Evolutionary conservation across 768 basidiomycete species (phyloP).

Genomic region (Paxillus rubicundulus): DNA sequence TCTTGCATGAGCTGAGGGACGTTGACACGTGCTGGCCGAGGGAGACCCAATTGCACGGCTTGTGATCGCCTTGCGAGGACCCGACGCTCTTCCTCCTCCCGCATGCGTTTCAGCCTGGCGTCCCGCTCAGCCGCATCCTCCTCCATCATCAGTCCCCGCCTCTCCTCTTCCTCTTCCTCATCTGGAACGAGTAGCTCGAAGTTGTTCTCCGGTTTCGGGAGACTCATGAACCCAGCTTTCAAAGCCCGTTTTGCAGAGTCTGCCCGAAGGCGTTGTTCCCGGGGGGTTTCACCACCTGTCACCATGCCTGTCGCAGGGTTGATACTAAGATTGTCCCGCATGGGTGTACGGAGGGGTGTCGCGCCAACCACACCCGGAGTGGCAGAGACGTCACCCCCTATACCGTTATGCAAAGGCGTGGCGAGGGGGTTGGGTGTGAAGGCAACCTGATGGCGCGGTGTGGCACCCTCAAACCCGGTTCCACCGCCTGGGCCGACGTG

Average conservation of each 20-base stretch:
- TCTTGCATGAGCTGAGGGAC: conserved; percentile 58
- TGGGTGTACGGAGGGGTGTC: conserved; percentile 91
- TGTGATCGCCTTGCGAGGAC: conserved; percentile 80
- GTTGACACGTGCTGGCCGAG: conserved; percentile 84
- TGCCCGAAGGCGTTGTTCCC: conserved; percentile 62
- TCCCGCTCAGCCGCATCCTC: conserved; percentile 96
- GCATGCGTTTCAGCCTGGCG: conserved; percentile 58
- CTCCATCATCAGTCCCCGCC: conserved; percentile 34
- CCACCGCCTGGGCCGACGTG: conserved; percentile 72
- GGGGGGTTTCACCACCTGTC: conserved; percentile 64
- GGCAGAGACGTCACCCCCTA: conserved; percentile 42
- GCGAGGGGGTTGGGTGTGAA: conserved; percentile 97
- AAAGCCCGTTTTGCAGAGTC: conserved; percentile 73
- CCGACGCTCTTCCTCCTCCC: conserved; percentile 76
- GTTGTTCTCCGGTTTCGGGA: conserved; percentile 95
- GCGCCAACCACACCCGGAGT: conserved; percentile 59
- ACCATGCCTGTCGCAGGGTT: conserved; percentile 67
- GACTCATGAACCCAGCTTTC: conserved; percentile 72
- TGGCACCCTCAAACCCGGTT: conserved; percentile 93
- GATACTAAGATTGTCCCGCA: conserved; percentile 89
- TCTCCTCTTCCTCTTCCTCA: conserved; percentile 55
- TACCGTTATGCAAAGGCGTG: conserved; percentile 66
- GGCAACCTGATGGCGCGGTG: conserved; percentile 85
- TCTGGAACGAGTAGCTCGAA: conserved; percentile 93
- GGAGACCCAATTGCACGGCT: conserved; percentile 77